These are phyloP conservation scores for Pelagophyceae sp. DNA, from an alignment of 352 stramenopile species.

Conservation along the genomic window DNA sequence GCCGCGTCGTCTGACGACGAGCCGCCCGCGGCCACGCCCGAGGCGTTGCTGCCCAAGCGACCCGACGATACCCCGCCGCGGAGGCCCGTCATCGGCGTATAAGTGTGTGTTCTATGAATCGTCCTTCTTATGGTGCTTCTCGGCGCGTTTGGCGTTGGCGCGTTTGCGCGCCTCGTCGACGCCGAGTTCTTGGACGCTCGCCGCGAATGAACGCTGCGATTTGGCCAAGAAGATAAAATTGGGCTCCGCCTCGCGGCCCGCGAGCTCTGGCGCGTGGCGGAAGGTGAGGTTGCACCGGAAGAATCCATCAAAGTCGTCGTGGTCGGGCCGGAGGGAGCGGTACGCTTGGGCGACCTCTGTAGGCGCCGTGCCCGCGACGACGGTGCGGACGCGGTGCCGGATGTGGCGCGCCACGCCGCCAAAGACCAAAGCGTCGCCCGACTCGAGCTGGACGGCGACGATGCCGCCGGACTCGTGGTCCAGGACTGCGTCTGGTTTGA, in stretches of 20 bases:
- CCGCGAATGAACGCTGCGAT: too few relatives aligned
- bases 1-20: neutral
- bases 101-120: too few relatives aligned
- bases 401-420: neutral
- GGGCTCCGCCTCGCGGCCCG: neutral
- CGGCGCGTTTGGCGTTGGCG: too few relatives aligned
- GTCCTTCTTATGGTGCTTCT: too few relatives aligned
- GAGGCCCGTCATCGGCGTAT: too few relatives aligned
- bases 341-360: neutral
- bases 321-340: neutral
- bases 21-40: too few relatives aligned
- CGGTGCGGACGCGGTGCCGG: neutral
- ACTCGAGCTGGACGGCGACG: neutral
- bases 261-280: neutral
- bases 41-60: neutral
- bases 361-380: neutral
- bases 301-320: neutral
- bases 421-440: conserved; percentile 1
- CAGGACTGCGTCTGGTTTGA: neutral
- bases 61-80: neutral
- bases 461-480: neutral
- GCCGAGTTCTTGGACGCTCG: too few relatives aligned
- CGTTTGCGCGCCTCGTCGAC: too few relatives aligned
- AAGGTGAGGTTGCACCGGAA: neutral
- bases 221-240: too few relatives aligned